Conservation (phyloP, 345 rosid genomes). For the Geranium rotundifolium region DNA sequence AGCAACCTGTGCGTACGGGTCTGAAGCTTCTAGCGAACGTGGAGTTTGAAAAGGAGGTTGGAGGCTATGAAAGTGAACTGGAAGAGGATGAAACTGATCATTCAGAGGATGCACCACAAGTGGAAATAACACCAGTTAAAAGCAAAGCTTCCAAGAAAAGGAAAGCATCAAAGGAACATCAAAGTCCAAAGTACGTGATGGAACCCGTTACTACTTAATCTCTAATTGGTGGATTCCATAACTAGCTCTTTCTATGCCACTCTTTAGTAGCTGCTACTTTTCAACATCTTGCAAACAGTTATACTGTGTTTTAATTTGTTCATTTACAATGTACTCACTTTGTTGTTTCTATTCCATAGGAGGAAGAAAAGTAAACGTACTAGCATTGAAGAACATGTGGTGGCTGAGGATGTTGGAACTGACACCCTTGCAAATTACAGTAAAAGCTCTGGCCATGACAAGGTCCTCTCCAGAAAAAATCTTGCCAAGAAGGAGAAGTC, state of each 20-base stretch:
- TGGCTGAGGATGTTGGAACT: slow-evolving; percentile 13
- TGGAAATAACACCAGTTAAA: slow-evolving; percentile 22
- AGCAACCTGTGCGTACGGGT: slow-evolving; percentile 18
- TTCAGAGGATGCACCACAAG: slow-evolving; percentile 1
- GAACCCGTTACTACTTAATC: background rate
- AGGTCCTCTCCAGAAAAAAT: slow-evolving; percentile 1
- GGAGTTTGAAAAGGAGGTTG: slow-evolving; percentile 54
- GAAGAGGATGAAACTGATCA: slow-evolving; percentile 25
- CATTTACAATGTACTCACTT: background rate
- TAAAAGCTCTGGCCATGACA: slow-evolving; percentile 12
- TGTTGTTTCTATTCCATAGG: slow-evolving; percentile 26
- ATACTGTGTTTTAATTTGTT: too few relatives aligned
- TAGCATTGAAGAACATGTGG: slow-evolving; percentile 27
- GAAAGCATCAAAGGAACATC: slow-evolving; percentile 47
- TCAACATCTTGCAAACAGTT: background rate
- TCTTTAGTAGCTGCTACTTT: background rate
- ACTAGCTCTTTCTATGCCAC: background rate
- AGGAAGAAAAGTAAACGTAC: slow-evolving; percentile 52
- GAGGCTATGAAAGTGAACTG: slow-evolving; percentile 51
- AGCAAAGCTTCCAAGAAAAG: slow-evolving; percentile 54
- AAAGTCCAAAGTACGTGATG: slow-evolving; percentile 48
- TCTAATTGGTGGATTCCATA: background rate
- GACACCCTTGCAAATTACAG: slow-evolving; percentile 13
- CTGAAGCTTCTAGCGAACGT: slow-evolving; percentile 50
- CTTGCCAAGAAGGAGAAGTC: slow-evolving; percentile 19